phyloP scores from a whole-genome alignment of 805 yeast species.

The Lipomyces yamanashiensis region DNA sequence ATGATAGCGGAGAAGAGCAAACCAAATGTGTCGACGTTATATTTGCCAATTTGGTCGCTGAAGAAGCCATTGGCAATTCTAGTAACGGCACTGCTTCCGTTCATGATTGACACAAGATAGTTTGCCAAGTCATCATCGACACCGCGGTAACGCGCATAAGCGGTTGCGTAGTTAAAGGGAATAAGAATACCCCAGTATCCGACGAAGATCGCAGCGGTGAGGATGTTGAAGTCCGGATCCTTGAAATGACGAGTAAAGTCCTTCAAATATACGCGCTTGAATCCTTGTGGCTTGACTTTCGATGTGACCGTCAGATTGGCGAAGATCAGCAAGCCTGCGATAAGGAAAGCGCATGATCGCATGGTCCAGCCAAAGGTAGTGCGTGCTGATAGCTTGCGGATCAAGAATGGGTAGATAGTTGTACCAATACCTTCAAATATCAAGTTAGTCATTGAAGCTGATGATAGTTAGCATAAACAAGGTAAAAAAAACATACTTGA shows the following conservation, averaged over 20 bases:
- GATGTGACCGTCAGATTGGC: constrained; percentile 39
- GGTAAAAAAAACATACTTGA: constrained; percentile 43
- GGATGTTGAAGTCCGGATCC: constrained; percentile 19
- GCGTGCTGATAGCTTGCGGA: constrained; percentile 31
- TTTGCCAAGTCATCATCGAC: constrained; percentile 24
- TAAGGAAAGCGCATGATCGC: constrained; percentile 55
- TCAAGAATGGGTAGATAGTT: constrained; percentile 53
- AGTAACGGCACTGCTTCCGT: constrained; percentile 49
- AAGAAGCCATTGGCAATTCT: constrained; percentile 58
- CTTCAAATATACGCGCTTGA: not conserved
- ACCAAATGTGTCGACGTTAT: constrained; percentile 58
- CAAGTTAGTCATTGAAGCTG: not conserved
- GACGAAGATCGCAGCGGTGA: constrained; percentile 37
- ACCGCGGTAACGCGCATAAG: constrained; percentile 40
- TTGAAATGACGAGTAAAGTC: constrained; percentile 16
- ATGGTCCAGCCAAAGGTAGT: constrained; percentile 59
- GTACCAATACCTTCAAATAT: constrained; percentile 51
- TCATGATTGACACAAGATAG: constrained; percentile 24
- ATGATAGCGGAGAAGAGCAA: constrained; percentile 51
- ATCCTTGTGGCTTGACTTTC: constrained; percentile 31
- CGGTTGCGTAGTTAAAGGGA: constrained; percentile 43
- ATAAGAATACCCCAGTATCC: constrained; percentile 43
- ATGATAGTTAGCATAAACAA: not conserved
- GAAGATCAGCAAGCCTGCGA: constrained; percentile 41
- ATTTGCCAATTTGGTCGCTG: constrained; percentile 60